A percentile compares a stretch with the other conserved stretches of the same genome.
These are phyloP conservation scores for Talaromyces thailandensis DNA, from an alignment of 495 filamentous ascomycete species.

Conservation along the genomic window DNA sequence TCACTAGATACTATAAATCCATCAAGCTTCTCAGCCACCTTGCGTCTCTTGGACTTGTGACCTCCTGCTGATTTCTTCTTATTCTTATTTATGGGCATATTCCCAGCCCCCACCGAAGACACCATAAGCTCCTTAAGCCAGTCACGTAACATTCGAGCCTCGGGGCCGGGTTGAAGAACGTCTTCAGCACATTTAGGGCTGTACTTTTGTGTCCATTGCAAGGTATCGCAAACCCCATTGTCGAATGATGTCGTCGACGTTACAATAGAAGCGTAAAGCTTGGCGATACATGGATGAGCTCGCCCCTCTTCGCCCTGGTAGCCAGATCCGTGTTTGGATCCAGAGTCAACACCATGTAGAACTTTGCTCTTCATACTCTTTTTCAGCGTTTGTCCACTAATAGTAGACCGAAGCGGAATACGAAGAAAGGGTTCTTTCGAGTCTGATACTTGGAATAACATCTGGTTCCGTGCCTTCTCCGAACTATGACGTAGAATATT, in stretches of 20 bases:
- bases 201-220: constrained; percentile 81
- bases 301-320: neutral
- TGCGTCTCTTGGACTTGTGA: constrained; percentile 58
- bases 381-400: constrained; percentile 26
- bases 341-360: constrained; percentile 12
- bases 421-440: constrained; percentile 14
- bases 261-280: constrained; percentile 50
- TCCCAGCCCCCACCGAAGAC: constrained; percentile 58
- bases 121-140: constrained; percentile 78
- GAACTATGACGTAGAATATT: constrained; percentile 17
- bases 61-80: constrained; percentile 30
- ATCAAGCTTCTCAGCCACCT: constrained; percentile 61
- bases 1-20: constrained; percentile 82
- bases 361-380: constrained; percentile 25
- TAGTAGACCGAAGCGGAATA: constrained; percentile 23
- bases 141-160: constrained; percentile 63
- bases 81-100: constrained; percentile 27
- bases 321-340: neutral
- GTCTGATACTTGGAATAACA: neutral
- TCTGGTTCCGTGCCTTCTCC: neutral
- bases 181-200: constrained; percentile 59
- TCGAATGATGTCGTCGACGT: constrained; percentile 71
- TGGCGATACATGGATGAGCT: constrained; percentile 49
- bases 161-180: constrained; percentile 68
- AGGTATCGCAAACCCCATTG: constrained; percentile 59